phyloP scores from a whole-genome alignment of 768 basidiomycete species.

The Sarcodon aspratus region DNA sequence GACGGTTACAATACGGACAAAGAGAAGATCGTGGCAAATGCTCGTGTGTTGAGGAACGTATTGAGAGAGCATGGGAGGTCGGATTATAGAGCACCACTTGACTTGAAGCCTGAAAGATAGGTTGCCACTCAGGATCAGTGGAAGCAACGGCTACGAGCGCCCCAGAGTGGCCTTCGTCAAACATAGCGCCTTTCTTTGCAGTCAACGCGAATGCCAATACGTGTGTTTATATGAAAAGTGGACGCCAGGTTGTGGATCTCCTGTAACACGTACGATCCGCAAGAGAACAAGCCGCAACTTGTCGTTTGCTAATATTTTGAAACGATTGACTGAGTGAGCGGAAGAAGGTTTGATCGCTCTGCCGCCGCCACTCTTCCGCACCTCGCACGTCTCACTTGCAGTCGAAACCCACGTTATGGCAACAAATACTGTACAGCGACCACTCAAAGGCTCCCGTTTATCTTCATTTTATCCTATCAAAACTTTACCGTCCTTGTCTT shows the following conservation, averaged over 20 bases:
- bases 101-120: constrained; percentile 74
- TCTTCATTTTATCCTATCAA: constrained; percentile 76
- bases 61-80: constrained; percentile 70
- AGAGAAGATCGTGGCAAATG: constrained; percentile 4
- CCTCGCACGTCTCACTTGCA: not conserved
- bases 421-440: constrained; percentile 38
- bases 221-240: no score
- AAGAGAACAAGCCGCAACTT: no score
- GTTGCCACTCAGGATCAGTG: constrained; percentile 45
- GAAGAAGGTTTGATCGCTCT: not conserved
- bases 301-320: no score
- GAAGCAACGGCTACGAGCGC: constrained; percentile 8
- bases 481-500: constrained; percentile 52
- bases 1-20: constrained; percentile 72
- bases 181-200: not conserved
- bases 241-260: no score
- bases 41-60: constrained; percentile 23
- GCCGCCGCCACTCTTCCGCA: not conserved
- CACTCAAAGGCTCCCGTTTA: constrained; percentile 66
- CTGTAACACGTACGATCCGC: no score
- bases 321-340: no score
- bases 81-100: constrained; percentile 86
- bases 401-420: constrained; percentile 4
- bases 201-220: no score
- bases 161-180: not conserved